These are phyloP conservation scores for Shiraia bambusicola DNA, from an alignment of 2,329 filamentous ascomycete species.

Conservation along the genomic window DNA sequence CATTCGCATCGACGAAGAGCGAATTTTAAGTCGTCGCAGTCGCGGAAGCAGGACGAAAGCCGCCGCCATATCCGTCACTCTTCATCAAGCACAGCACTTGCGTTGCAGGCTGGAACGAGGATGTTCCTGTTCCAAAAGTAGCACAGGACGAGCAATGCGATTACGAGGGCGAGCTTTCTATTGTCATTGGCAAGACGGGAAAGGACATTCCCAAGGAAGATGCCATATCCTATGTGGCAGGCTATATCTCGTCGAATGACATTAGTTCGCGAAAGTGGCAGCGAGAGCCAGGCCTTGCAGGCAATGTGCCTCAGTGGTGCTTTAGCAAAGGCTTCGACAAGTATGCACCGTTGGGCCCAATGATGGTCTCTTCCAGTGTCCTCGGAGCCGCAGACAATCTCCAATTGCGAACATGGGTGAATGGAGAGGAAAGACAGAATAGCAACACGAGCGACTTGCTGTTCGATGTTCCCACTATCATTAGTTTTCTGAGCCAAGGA, in stretches of 20 bases:
- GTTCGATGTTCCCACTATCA: conserved; percentile 45
- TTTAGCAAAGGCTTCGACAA: conserved; percentile 57
- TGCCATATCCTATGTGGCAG: conserved; percentile 51
- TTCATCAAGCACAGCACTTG: conserved; percentile 8
- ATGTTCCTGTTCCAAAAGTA: conserved; percentile 50
- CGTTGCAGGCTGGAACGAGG: conserved; percentile 6
- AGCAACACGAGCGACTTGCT: conserved; percentile 41
- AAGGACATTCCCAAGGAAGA: conserved; percentile 48
- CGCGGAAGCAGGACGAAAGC: conserved; percentile 7
- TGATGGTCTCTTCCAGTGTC: conserved; percentile 44
- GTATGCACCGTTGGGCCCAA: conserved; percentile 53
- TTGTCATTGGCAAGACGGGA: conserved; percentile 53
- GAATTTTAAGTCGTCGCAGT: conserved; percentile 1
- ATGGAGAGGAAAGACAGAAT: conserved; percentile 49
- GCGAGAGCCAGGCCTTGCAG: conserved; percentile 25
- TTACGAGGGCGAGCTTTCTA: conserved; percentile 32
- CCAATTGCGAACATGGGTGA: conserved; percentile 46
- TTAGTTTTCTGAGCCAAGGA: conserved; percentile 47
- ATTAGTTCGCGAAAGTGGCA: conserved; percentile 54
- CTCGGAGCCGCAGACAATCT: conserved; percentile 46
- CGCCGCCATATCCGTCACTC: conserved; percentile 9
- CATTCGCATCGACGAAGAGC: too few relatives aligned
- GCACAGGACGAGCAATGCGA: conserved; percentile 50
- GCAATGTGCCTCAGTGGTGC: conserved; percentile 53
- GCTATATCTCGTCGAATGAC: conserved; percentile 55